These are phyloP conservation scores for Sporothrix protearum DNA, from an alignment of 2,329 filamentous ascomycete genomes.

Conservation along the genomic window DNA sequence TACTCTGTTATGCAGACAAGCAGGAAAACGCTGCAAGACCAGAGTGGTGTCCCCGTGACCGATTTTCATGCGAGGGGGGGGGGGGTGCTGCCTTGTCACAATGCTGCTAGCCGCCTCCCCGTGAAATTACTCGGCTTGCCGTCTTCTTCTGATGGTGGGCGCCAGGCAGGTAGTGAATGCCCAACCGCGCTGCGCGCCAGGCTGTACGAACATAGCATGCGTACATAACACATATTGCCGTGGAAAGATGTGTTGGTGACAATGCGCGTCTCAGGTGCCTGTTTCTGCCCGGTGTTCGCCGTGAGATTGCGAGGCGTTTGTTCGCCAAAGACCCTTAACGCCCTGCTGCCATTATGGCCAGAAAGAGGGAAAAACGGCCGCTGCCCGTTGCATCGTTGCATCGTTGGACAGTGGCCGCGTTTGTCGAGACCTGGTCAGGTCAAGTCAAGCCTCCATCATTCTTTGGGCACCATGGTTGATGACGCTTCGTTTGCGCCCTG, in stretches of 20 bases:
- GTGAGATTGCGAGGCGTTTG: background rate
- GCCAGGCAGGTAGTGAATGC: background rate
- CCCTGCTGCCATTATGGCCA: background rate
- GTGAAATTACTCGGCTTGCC: background rate
- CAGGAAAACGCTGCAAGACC: background rate
- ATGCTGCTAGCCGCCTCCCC: background rate
- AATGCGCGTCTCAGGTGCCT: background rate
- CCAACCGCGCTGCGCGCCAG: background rate
- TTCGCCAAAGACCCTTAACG: background rate
- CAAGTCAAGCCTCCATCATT: background rate
- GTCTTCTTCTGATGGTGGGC: background rate
- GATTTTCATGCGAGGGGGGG: background rate
- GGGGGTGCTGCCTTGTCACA: background rate
- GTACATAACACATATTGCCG: background rate
- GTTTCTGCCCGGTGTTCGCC: background rate
- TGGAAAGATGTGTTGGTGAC: background rate
- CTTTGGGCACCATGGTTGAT: background rate
- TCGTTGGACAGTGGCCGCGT: background rate
- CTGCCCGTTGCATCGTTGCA: background rate
- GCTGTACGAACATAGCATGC: too few relatives aligned
- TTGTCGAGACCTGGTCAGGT: background rate
- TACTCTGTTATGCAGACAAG: background rate
- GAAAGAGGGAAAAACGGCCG: background rate
- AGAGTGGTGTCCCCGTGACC: background rate
- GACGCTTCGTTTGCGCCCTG: background rate